Evolutionary conservation across 2,329 filamentous ascomycete species (phyloP).

Genomic region (Endothia cerciana): DNA sequence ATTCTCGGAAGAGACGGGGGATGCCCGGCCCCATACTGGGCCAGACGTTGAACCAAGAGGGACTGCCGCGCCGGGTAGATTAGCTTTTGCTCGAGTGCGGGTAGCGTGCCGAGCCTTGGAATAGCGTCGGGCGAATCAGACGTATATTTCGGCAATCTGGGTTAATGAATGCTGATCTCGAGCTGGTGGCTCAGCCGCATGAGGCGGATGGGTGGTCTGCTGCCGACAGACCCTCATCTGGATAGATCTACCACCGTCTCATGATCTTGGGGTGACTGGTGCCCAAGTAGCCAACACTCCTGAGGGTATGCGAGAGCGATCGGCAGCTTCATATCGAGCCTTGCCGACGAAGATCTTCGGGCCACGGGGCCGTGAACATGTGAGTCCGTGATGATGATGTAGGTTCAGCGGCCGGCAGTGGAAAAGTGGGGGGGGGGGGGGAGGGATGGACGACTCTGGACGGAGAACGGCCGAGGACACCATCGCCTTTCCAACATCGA

Average conservation of each 20-base stretch:
- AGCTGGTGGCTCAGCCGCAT: slow-evolving; percentile 12
- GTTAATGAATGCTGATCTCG: background rate
- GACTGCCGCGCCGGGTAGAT: slow-evolving; percentile 4
- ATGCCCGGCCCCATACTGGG: slow-evolving; percentile 12
- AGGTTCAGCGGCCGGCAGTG: background rate
- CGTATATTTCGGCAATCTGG: background rate
- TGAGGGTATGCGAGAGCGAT: background rate
- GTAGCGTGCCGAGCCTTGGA: slow-evolving; percentile 17
- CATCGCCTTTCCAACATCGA: background rate
- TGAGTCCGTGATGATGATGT: background rate
- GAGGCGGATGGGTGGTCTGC: background rate
- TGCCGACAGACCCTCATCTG: too few species aligned
- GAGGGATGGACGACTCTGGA: slow-evolving; percentile 4
- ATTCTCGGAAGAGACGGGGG: slow-evolving; percentile 1
- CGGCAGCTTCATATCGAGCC: background rate
- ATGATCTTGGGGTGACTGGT: slow-evolving; percentile 7
- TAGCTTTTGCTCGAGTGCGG: slow-evolving; percentile 3
- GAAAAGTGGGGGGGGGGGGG: background rate
- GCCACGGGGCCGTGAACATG: background rate
- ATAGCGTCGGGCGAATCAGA: slow-evolving; percentile 5
- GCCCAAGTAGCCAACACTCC: background rate
- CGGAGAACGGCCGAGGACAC: background rate
- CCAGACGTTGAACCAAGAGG: background rate
- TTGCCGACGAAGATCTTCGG: background rate
- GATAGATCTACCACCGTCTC: background rate